phyloP scores from a whole-genome alignment of 2,329 filamentous ascomycete species.

The Parascedosporium putredinis region DNA sequence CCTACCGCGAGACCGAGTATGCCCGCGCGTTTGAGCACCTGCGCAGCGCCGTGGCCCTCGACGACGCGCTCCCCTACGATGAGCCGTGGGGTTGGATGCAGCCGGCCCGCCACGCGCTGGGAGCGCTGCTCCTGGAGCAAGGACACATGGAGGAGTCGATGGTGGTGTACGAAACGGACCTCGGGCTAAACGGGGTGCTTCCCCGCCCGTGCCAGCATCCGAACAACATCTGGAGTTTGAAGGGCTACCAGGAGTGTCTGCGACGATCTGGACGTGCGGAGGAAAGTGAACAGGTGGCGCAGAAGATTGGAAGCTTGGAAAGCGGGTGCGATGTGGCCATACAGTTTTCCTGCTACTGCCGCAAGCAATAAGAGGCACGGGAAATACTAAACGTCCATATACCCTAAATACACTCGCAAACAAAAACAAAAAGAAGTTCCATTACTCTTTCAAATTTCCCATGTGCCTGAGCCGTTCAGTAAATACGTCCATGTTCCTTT shows the following conservation, averaged over 20 bases:
- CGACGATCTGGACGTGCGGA: conserved; percentile 35
- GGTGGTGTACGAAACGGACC: conserved; percentile 47
- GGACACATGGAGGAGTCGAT: conserved; percentile 45
- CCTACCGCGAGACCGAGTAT: conserved; percentile 53
- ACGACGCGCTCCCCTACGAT: conserved; percentile 56
- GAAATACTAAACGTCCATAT: background rate
- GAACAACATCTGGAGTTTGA: conserved; percentile 66
- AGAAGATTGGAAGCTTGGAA: conserved; percentile 39
- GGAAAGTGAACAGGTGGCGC: conserved; percentile 25
- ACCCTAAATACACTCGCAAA: no score
- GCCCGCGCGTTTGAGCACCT: conserved; percentile 50
- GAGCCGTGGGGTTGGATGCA: conserved; percentile 79
- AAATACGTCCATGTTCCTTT: no score
- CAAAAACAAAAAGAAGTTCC: no score
- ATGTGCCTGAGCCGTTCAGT: no score
- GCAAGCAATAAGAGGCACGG: conserved; percentile 2
- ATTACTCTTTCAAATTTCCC: background rate
- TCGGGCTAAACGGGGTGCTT: conserved; percentile 49
- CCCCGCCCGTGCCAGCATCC: conserved; percentile 56
- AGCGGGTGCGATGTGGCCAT: conserved; percentile 51
- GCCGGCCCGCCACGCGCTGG: conserved; percentile 59
- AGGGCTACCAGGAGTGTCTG: conserved; percentile 64
- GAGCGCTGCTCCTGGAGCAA: conserved; percentile 59
- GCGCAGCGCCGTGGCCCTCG: conserved; percentile 43
- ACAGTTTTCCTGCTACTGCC: conserved; percentile 45